Base-by-base conservation (phyloP, 208 protist genomes). In the Trypanosoma cruzi region DNA sequence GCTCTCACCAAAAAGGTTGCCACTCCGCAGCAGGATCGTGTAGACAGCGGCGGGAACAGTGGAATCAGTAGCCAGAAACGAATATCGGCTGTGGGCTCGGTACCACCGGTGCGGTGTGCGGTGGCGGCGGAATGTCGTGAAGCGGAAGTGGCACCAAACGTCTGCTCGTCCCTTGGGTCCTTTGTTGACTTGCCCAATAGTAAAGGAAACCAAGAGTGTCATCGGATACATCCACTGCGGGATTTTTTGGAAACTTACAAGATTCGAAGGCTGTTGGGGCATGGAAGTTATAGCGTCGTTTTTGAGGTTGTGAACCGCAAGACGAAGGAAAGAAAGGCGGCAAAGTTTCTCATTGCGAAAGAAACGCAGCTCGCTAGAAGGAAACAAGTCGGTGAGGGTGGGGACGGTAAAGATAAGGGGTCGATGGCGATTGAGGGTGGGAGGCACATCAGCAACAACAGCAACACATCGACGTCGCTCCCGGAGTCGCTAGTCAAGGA, bases 271-370 rank as follows among this genome's bases (percentile, higher is more conserved):
- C 20, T 44, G 24, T 24, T 73, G 0, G 68, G 68, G 2, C 18
- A 46, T 50, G 68, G 68, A n/a, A 62, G 68, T 31, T 73, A 73
- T 42, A 65, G 68, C 34, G 50, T 73, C 48, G 68, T 73, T 0
- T 60, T 66, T 58, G 58, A 73, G 48, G 68, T 74, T 28, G 16
- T 74, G 18, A 18, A 74, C 54, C 13, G 69, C 18, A 24, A 29
- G 4, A 74, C 69, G 29, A 57, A 32, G 20, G 60, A 74, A 42
- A n/a, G 16, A 18, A 74, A 68, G 52, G 62, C 69, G 3, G 69
- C 69, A 56, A 68, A 68, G 53, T 67, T 68, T 54, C 24, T 74
- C 44, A 14, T 68, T 11, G 32, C 53, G 13, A 68, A 68, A 29
- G 52, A 63, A n/a, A 34, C 4, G 13, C 53, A 31, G 14, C 48